Evolutionary conservation across 2,329 filamentous ascomycete genomes (phyloP).

Genomic region (Knufia petricola): DNA sequence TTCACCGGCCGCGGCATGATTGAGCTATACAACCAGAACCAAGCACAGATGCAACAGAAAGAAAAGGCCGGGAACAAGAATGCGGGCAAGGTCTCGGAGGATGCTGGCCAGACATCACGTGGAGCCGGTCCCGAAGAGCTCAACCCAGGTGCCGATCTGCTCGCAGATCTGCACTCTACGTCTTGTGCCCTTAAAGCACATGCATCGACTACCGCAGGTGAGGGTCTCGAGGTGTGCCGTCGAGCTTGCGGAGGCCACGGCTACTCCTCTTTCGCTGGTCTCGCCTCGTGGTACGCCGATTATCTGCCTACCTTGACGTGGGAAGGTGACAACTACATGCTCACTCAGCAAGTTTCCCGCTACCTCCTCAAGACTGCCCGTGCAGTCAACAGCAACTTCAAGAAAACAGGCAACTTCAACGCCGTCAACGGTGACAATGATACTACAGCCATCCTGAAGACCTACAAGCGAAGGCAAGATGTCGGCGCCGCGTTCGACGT

Average conservation of each 20-base stretch:
- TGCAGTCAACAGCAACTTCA: conserved; percentile 46
- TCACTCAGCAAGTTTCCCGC: conserved; percentile 67
- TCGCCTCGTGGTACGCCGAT: conserved; percentile 64
- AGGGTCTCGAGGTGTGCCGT: conserved; percentile 65
- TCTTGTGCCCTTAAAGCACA: conserved; percentile 68
- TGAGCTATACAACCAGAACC: conserved; percentile 60
- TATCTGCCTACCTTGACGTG: conserved; percentile 63
- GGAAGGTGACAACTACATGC: conserved; percentile 77
- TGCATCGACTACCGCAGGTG: conserved; percentile 60
- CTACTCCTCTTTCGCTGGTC: conserved; percentile 66
- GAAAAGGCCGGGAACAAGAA: too few relatives aligned
- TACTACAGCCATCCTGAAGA: conserved; percentile 55
- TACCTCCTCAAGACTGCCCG: conserved; percentile 69
- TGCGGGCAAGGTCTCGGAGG: conserved; percentile 34
- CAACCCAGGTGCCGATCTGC: conserved; percentile 53
- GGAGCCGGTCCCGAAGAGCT: conserved; percentile 60
- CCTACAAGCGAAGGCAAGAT: conserved; percentile 56
- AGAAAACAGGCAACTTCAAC: conserved; percentile 9
- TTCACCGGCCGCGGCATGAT: conserved; percentile 73
- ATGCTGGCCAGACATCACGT: conserved; percentile 37
- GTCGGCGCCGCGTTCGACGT: conserved; percentile 66
- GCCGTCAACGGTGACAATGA: conserved; percentile 57
- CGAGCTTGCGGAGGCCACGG: conserved; percentile 70
- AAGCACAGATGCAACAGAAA: conserved; percentile 51
- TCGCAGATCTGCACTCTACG: conserved; percentile 67